Evolutionary conservation across 163 green algal genomes (phyloP).

Genomic region (Coccomyxa subellipsoidea): DNA sequence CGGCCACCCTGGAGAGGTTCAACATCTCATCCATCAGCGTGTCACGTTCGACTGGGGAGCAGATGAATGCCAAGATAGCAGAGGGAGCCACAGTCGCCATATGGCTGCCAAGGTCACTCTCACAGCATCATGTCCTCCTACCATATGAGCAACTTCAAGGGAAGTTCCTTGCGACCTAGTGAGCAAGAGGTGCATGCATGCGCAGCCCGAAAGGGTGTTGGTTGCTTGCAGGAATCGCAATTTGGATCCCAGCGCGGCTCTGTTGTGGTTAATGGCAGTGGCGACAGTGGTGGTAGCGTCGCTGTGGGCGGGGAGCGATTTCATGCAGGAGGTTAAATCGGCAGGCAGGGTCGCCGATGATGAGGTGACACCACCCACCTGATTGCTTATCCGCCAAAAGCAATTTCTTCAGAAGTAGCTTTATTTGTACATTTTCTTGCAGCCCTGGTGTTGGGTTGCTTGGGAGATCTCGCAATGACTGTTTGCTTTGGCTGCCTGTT

Average conservation of each 20-base stretch:
- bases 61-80: neutral
- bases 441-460: no score
- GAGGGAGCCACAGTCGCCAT: neutral
- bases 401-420: no score
- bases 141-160: no score
- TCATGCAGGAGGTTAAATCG: neutral
- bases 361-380: neutral
- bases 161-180: no score
- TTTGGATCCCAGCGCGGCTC: slow-evolving; percentile 44
- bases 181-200: no score
- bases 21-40: slow-evolving; percentile 12
- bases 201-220: neutral
- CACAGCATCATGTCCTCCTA: slow-evolving; percentile 30
- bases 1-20: neutral
- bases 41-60: neutral
- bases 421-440: no score
- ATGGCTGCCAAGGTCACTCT: neutral
- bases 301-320: slow-evolving; percentile 53
- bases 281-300: slow-evolving; percentile 46
- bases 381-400: no score
- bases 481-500: no score
- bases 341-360: neutral
- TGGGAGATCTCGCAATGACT: no score
- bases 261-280: slow-evolving; percentile 69
- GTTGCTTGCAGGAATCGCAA: slow-evolving; percentile 18